Evolutionary conservation across 2,329 filamentous ascomycete genomes (phyloP), one percentile per base, ranked within the genome.

Genomic region (Botryosphaeria dothidea): DNA sequence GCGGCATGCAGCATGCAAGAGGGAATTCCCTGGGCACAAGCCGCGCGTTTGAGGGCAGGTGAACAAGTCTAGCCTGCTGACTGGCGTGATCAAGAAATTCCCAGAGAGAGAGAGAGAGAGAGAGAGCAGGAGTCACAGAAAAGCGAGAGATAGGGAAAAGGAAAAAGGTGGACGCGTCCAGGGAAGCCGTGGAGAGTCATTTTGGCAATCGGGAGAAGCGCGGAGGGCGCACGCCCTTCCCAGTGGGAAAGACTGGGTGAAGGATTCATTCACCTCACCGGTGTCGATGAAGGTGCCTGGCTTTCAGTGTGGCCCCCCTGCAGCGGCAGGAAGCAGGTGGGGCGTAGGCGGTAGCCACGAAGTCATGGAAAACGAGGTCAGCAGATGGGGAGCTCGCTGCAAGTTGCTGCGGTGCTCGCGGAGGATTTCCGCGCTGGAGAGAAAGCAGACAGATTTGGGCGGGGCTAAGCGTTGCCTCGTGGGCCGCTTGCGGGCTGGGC

Each of bases 281-380:
- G 41, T 52, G 17, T 29, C 25, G 3, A 49, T 23, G 9, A 9
- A 6, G 8, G 11, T 4, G 8, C 9, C 43, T n/a, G 17, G 19
- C 3, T 2, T 15, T 9, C 15, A 56, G 11, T 25, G 17, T 13
- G 13, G n/a, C 1, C 31, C 51, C 51, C 51, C 23, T 56, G 52
- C 52, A 56, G 34, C 34, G 11, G 52, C 34, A 45, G 56, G 3
- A 29, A 21, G n/a, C 17, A 17, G 17, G 54, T 45, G 54, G 54
- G 54, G 27, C 54, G 54, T 9, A 13, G 23, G 11, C 17, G 34
- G 56, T n/a, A 17, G 34, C 17, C 34, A 45, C 54, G 6, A 31
- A 60, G 56, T 60, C 25, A 60, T 46, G 56, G 36, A 43, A 43
- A 57, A 25, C 36, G 36, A 19, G 56, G 56, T 34, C 56, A 46